Evolutionary conservation across 1,284 basidiomycete species (phyloP), one percentile per base, ranked within the genome.

Genomic region (Ganoderma sp.): DNA sequence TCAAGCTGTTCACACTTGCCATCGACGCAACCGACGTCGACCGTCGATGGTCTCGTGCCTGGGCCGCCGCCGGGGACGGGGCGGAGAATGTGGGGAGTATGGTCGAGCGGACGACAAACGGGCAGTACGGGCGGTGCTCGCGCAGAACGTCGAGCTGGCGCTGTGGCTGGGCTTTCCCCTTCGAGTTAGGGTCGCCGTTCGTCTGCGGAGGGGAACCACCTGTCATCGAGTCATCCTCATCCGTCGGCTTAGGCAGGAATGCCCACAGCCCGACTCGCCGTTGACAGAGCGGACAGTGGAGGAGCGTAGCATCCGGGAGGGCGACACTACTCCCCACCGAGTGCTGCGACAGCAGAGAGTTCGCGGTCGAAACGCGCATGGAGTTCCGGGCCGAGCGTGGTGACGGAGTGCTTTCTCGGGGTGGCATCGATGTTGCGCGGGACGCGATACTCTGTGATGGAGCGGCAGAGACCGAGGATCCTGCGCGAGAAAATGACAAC

Each of bases 61-160:
- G 34, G 61, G 65, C 25, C 56, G 59, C 22, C 2, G 52, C 17
- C 17, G 68, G n/a, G 8, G 77, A 71, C 3, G 78, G 75, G 12
- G 81, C 75, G n/a, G 88, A 83, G 12, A 89, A 77, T 1, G 87
- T 84, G 3, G 90, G 90, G 12, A 93, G 80, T 3, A 82, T 75
- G 2, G 90, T 92, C 8, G 91, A 91, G 28, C 86, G 85, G 32
- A 90, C 88, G 60, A 92, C 85, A 71, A 92, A 94, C 25, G 92
- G 92, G 73, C 93, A 94, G 73, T 92, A 92, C 3, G 91, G 88
- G 28, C 93, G 84, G 75, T 94, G 92, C 77, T 94, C 93, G 74
- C 88, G 90, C 52, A 93, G 78, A 28, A 93, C 76, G 76, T 94
- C 91, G 66, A 94, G 87, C 41, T 85, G 85, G 61, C 90, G 81